These are phyloP conservation scores for Fusarium camptoceras DNA, from an alignment of 2,329 filamentous ascomycete genomes.

Conservation along the genomic window DNA sequence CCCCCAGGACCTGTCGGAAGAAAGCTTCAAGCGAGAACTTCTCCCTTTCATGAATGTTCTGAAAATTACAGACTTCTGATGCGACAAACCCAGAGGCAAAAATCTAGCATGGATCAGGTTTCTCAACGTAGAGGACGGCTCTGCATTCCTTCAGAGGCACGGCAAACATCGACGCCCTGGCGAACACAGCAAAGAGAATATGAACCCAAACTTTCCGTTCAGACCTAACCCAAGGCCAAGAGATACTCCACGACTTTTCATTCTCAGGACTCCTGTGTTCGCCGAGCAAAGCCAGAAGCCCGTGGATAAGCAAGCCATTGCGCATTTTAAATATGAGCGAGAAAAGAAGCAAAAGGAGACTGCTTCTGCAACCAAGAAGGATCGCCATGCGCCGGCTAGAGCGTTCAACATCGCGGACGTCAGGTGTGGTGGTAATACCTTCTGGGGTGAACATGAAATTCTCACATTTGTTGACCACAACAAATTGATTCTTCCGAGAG, in stretches of 20 bases:
- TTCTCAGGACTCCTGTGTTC: slow-evolving; percentile 48
- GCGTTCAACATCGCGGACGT: slow-evolving; percentile 44
- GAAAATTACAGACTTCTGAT: slow-evolving; percentile 57
- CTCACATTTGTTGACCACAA: slow-evolving; percentile 60
- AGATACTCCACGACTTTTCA: slow-evolving; percentile 47
- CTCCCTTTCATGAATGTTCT: slow-evolving; percentile 55
- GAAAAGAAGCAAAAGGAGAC: slow-evolving; percentile 41
- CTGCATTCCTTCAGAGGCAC: slow-evolving; percentile 56
- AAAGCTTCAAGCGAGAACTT: slow-evolving; percentile 55
- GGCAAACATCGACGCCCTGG: slow-evolving; percentile 41
- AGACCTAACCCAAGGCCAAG: not conserved
- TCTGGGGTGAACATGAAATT: slow-evolving; percentile 42
- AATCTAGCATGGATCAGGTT: slow-evolving; percentile 58
- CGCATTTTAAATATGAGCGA: slow-evolving; percentile 47
- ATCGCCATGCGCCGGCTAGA: slow-evolving; percentile 38
- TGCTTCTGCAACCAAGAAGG: not conserved
- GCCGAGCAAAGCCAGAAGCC: slow-evolving; percentile 52
- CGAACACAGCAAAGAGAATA: slow-evolving; percentile 10
- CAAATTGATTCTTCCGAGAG: slow-evolving; percentile 14
- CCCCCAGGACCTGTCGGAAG: slow-evolving; percentile 55
- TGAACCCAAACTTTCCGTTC: not conserved
- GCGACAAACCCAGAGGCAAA: slow-evolving; percentile 55
- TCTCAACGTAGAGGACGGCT: slow-evolving; percentile 53
- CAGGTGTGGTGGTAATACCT: slow-evolving; percentile 63
- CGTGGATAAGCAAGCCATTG: slow-evolving; percentile 41